A percentile compares a stretch with the other conserved stretches of the same genome.
Conservation (phyloP, 352 stramenopile genomes). For the Globisporangium cederbergense region DNA sequence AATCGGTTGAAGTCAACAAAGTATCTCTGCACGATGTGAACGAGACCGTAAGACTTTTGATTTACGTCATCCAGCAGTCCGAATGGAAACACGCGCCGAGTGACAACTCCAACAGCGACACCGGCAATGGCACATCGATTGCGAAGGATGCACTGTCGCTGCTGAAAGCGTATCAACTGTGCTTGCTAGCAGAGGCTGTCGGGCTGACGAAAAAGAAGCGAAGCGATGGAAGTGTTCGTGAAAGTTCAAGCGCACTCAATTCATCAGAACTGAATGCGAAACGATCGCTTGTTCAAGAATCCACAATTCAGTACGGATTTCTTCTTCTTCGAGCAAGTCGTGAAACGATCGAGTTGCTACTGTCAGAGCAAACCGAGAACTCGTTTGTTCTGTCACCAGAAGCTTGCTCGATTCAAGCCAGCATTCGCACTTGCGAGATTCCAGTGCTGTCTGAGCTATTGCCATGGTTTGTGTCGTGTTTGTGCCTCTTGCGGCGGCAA, state of each 20-base stretch:
- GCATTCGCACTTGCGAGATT: slow-evolving; percentile 33
- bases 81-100: slow-evolving; percentile 1
- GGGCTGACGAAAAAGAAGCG: slow-evolving; percentile 51
- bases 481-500: slow-evolving; percentile 79
- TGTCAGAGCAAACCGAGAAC: slow-evolving; percentile 47
- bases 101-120: background rate
- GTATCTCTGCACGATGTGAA: slow-evolving; percentile 21
- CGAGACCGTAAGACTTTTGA: slow-evolving; percentile 39
- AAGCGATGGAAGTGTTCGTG: slow-evolving; percentile 7
- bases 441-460: slow-evolving; percentile 64
- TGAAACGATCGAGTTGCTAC: slow-evolving; percentile 41
- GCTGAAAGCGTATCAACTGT: slow-evolving; percentile 75
- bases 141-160: slow-evolving; percentile 39
- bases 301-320: slow-evolving; percentile 59
- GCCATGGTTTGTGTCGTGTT: slow-evolving; percentile 73
- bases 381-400: slow-evolving; percentile 33
- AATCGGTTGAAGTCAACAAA: background rate
- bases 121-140: slow-evolving; percentile 19
- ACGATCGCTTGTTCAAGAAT: slow-evolving; percentile 64
- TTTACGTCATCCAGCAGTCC: slow-evolving; percentile 27
- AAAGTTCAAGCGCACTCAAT: background rate
- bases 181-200: slow-evolving; percentile 69
- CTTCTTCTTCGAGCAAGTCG: slow-evolving; percentile 61
- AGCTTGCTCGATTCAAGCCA: slow-evolving; percentile 28
- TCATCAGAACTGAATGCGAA: slow-evolving; percentile 12